Evolutionary conservation across 768 basidiomycete species (phyloP).

Genomic region (Polyporus arcularius): DNA sequence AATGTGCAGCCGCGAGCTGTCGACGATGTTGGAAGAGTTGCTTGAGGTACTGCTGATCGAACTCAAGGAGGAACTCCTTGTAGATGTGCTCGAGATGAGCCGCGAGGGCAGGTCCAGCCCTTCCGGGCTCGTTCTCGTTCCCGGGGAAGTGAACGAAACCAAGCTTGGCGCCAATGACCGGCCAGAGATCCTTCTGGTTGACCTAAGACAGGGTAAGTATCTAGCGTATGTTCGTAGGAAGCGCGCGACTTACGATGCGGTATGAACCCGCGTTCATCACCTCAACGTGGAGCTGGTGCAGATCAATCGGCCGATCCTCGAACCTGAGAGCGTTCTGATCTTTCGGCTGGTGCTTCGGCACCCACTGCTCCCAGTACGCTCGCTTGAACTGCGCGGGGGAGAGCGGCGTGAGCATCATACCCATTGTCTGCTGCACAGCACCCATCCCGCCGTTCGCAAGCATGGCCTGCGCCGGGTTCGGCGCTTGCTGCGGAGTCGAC

Average conservation of each 20-base stretch:
- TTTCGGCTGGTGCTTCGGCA: slow-evolving; percentile 40
- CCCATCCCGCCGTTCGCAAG: slow-evolving; percentile 4
- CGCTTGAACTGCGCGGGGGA: slow-evolving; percentile 55
- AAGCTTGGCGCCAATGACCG: slow-evolving; percentile 66
- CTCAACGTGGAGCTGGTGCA: slow-evolving; percentile 56
- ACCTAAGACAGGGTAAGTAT: slow-evolving; percentile 3
- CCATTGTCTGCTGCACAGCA: not conserved
- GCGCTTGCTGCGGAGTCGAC: slow-evolving; percentile 1
- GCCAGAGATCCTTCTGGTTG: slow-evolving; percentile 52
- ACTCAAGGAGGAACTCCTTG: slow-evolving; percentile 53
- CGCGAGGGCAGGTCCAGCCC: slow-evolving; percentile 62
- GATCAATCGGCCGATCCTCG: slow-evolving; percentile 59
- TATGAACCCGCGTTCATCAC: slow-evolving; percentile 57
- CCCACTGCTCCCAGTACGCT: slow-evolving; percentile 51
- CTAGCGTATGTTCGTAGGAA: not conserved
- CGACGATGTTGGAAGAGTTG: slow-evolving; percentile 3
- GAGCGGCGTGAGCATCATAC: slow-evolving; percentile 31
- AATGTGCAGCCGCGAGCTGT: not conserved
- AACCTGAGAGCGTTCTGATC: slow-evolving; percentile 46
- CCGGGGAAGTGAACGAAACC: slow-evolving; percentile 68
- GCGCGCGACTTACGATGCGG: slow-evolving; percentile 39
- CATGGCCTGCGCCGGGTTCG: slow-evolving; percentile 3
- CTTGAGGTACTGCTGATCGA: slow-evolving; percentile 48
- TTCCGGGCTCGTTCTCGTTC: slow-evolving; percentile 58
- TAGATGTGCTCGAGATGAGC: slow-evolving; percentile 62